Evolutionary conservation across 345 rosid genomes (phyloP).

Genomic region (Luvunga scandens): DNA sequence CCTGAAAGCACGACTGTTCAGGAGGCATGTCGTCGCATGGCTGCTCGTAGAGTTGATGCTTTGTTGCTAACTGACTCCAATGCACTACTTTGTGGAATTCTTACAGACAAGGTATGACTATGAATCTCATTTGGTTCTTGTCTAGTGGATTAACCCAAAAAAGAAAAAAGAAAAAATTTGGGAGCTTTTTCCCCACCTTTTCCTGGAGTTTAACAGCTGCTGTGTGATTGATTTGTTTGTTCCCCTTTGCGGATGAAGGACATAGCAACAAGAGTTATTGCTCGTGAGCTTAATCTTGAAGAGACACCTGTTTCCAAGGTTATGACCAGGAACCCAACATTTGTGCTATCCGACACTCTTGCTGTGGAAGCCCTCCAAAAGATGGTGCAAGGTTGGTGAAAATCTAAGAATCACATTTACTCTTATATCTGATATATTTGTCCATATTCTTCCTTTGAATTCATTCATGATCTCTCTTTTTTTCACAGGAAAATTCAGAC

Average conservation of each 20-base stretch:
- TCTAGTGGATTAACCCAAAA: not conserved
- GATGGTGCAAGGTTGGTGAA: slow-evolving; percentile 88
- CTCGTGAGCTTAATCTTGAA: slow-evolving; percentile 70
- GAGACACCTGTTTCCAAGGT: slow-evolving; percentile 94
- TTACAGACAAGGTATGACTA: slow-evolving; percentile 79
- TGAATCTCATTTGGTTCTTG: not conserved
- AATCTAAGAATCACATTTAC: slow-evolving; percentile 11
- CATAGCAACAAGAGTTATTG: slow-evolving; percentile 84
- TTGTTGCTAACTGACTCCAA: slow-evolving; percentile 86
- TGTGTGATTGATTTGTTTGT: not conserved
- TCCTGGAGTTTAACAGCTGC: not conserved
- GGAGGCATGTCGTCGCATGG: slow-evolving; percentile 96
- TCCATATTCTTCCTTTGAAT: not conserved
- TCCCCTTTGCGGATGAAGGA: slow-evolving; percentile 47
- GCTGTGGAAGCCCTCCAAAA: slow-evolving; percentile 99
- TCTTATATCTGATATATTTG: not conserved
- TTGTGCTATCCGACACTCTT: slow-evolving; percentile 93
- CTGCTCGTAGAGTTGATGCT: slow-evolving; percentile 94
- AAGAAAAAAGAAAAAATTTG: not conserved
- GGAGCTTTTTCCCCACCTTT: too few relatives aligned
- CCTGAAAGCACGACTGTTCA: slow-evolving; percentile 77
- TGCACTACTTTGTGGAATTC: slow-evolving; percentile 96
- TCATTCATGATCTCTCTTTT: slow-evolving; percentile 10
- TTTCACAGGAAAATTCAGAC: slow-evolving; percentile 92
- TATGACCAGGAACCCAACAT: slow-evolving; percentile 92